Conservation (phyloP, 805 yeast genomes). For the Schizosaccharomyces japonicus region DNA sequence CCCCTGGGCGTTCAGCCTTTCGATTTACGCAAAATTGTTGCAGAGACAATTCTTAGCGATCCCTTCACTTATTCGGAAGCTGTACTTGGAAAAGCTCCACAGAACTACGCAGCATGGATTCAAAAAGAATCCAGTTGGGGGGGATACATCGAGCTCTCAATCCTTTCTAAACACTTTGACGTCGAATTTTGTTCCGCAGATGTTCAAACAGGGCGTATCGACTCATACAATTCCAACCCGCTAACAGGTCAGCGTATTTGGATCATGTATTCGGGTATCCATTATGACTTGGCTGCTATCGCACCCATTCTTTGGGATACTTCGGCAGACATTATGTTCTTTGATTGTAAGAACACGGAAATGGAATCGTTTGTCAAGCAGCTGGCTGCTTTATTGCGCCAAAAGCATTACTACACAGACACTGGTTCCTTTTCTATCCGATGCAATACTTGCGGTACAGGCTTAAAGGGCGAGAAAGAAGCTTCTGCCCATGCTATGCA, state of each 20-base stretch:
- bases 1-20: constrained; percentile 15
- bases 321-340: constrained; percentile 18
- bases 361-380: constrained; percentile 8
- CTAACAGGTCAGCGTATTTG: constrained; percentile 21
- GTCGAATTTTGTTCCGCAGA: constrained; percentile 38
- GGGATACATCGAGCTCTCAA: constrained; percentile 55
- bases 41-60: constrained; percentile 21
- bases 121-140: constrained; percentile 44
- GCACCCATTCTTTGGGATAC: constrained; percentile 22
- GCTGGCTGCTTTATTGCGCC: constrained; percentile 25
- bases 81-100: constrained; percentile 28
- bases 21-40: constrained; percentile 30
- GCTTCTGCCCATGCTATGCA: constrained; percentile 39
- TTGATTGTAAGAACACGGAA: constrained; percentile 14
- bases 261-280: constrained; percentile 44
- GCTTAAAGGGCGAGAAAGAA: constrained; percentile 37
- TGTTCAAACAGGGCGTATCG: constrained; percentile 34
- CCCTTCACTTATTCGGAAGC: constrained; percentile 29
- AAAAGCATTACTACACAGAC: constrained; percentile 37
- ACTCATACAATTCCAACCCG: constrained; percentile 28
- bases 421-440: constrained; percentile 32
- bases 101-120: constrained; percentile 40
- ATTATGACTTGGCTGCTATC: constrained; percentile 40
- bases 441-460: constrained; percentile 31
- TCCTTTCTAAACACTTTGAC: constrained; percentile 29